These are phyloP conservation scores for Monosporascus sp. DNA, from an alignment of 2,329 filamentous ascomycete genomes.

Conservation along the genomic window DNA sequence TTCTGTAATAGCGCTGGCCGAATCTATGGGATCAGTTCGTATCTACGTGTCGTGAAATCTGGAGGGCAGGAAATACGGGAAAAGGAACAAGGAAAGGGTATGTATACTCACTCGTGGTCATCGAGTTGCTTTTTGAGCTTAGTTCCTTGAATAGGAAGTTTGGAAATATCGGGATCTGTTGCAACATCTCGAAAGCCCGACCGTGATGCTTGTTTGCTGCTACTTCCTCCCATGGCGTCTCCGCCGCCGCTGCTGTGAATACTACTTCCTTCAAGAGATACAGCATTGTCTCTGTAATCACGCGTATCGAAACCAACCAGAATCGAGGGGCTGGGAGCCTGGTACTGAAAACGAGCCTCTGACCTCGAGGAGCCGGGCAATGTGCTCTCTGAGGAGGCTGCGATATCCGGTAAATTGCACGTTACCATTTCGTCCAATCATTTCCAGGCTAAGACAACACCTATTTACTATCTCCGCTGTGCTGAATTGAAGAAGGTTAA, in stretches of 20 bases:
- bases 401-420: background rate
- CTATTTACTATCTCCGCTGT: too few relatives aligned
- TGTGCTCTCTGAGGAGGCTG: too few relatives aligned
- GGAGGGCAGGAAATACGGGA: background rate
- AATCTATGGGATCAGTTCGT: background rate
- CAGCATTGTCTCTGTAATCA: background rate
- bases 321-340: background rate
- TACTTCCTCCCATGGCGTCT: background rate
- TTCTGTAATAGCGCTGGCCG: background rate
- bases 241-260: too few relatives aligned
- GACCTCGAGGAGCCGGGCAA: background rate
- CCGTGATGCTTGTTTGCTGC: background rate
- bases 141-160: background rate
- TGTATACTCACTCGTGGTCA: background rate
- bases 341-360: background rate
- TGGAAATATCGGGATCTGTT: background rate
- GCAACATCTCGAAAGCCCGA: background rate
- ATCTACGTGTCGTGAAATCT: background rate
- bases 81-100: background rate
- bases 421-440: background rate
- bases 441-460: too few relatives aligned
- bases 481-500: background rate
- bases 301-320: background rate
- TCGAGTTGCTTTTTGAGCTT: background rate
- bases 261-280: background rate